Evolutionary conservation across 768 basidiomycete genomes (phyloP).

Genomic region (Leccinum incarnatum): DNA sequence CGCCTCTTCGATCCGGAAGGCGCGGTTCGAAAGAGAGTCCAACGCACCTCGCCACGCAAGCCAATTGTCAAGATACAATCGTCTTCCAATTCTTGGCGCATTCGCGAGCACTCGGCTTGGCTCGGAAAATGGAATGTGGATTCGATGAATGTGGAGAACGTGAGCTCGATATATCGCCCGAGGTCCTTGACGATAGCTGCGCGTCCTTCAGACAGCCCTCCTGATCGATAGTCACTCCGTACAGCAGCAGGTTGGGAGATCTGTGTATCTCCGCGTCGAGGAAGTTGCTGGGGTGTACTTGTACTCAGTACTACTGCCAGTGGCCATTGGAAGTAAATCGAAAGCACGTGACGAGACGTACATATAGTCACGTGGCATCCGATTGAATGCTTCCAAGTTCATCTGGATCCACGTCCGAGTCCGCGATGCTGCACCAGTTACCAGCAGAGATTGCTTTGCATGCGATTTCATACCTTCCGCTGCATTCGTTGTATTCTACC

Average conservation of each 20-base stretch:
- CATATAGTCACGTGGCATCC: neutral
- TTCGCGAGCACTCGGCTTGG: neutral
- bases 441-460: slow-evolving; percentile 58
- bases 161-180: neutral
- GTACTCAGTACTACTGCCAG: too few relatives aligned
- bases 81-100: neutral
- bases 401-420: neutral
- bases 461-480: slow-evolving; percentile 48
- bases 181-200: neutral
- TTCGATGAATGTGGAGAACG: neutral
- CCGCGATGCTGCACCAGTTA: slow-evolving; percentile 40
- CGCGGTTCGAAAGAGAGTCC: neutral
- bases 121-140: neutral
- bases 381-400: neutral
- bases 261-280: too few relatives aligned
- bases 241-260: neutral
- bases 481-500: slow-evolving; percentile 40
- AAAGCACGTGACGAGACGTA: neutral
- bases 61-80: neutral
- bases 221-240: neutral
- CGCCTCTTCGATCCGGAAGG: neutral
- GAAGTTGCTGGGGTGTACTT: too few relatives aligned
- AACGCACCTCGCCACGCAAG: neutral
- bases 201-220: neutral
- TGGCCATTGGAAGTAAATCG: neutral